Conservation (phyloP, 108 stramenopile species). For the Cyclotella kingstonii region DNA sequence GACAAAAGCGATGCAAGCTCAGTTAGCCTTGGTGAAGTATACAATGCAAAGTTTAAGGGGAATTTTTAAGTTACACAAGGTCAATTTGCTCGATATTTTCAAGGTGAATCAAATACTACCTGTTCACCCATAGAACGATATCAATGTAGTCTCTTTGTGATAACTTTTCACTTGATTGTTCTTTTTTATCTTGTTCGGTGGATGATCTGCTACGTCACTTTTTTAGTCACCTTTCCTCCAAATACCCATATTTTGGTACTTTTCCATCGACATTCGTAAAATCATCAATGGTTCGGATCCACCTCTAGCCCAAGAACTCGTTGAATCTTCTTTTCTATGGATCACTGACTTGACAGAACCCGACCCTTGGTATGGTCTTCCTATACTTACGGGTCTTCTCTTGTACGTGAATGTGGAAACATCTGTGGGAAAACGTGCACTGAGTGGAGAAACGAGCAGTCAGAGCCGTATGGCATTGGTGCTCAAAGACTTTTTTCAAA, state of each 20-base stretch:
- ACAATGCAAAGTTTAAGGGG: slow-evolving; percentile 54
- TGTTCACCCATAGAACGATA: background rate
- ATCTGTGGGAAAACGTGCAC: slow-evolving; percentile 63
- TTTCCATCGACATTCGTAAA: slow-evolving; percentile 70
- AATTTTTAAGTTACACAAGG: slow-evolving; percentile 64
- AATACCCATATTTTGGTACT: slow-evolving; percentile 81
- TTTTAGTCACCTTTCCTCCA: slow-evolving; percentile 65
- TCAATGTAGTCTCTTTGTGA: too few relatives aligned
- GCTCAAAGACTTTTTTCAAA: slow-evolving; percentile 81
- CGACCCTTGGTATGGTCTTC: slow-evolving; percentile 86
- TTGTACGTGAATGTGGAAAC: slow-evolving; percentile 81
- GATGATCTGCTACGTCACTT: background rate
- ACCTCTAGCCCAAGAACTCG: slow-evolving; percentile 71
- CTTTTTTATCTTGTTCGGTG: background rate
- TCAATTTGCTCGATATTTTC: slow-evolving; percentile 76
- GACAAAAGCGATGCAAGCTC: slow-evolving; percentile 23
- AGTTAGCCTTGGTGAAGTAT: slow-evolving; percentile 36
- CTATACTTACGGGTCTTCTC: slow-evolving; percentile 64
- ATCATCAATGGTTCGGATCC: slow-evolving; percentile 84
- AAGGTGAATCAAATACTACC: slow-evolving; percentile 30
- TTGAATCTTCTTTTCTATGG: slow-evolving; percentile 64
- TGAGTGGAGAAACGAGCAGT: slow-evolving; percentile 64
- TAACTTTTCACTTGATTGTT: background rate
- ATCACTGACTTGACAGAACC: slow-evolving; percentile 84
- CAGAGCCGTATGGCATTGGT: slow-evolving; percentile 59